A percentile compares a stretch with the other conserved stretches of the same genome.
phyloP scores from a whole-genome alignment of 331 rosid species.

The Rosa hybrid region DNA sequence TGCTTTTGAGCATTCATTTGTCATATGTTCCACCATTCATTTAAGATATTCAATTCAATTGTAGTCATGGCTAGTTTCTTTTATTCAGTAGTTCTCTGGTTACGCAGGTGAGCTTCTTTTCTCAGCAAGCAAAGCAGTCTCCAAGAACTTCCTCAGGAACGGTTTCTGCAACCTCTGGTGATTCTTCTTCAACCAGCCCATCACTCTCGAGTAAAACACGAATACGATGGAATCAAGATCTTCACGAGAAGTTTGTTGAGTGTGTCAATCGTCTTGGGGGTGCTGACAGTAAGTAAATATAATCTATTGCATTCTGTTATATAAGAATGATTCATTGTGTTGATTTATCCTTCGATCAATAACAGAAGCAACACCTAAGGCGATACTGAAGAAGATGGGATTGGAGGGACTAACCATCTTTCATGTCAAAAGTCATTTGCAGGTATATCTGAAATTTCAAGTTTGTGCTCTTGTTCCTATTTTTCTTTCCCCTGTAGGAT shows the following conservation, averaged over 20 bases:
- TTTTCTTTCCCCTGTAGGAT: not conserved
- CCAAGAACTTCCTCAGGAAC: slow-evolving; percentile 40
- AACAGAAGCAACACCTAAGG: slow-evolving; percentile 86
- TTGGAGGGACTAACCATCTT: slow-evolving; percentile 79
- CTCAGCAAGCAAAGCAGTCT: slow-evolving; percentile 45
- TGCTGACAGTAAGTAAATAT: slow-evolving; percentile 67
- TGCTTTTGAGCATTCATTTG: not conserved
- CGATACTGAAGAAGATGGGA: slow-evolving; percentile 77
- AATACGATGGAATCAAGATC: slow-evolving; percentile 90
- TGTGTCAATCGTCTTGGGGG: slow-evolving; percentile 90
- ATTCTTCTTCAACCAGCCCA: slow-evolving; percentile 40
- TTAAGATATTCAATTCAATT: not conserved
- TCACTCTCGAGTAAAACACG: slow-evolving; percentile 59
- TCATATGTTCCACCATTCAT: not conserved
- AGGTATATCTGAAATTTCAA: slow-evolving; percentile 34
- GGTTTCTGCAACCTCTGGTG: slow-evolving; percentile 35
- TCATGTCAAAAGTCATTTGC: slow-evolving; percentile 94
- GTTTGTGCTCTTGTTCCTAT: not conserved
- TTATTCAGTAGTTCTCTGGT: slow-evolving; percentile 31
- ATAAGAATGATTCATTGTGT: not conserved
- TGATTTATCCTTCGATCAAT: slow-evolving; percentile 15
- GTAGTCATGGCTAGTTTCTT: slow-evolving; percentile 3
- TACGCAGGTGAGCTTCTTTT: slow-evolving; percentile 41
- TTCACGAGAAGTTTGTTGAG: slow-evolving; percentile 86
- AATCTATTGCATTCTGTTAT: not conserved